Base-by-base conservation (phyloP, 371 early-diverging fungal genomes). In the Mortierella sp. region DNA sequence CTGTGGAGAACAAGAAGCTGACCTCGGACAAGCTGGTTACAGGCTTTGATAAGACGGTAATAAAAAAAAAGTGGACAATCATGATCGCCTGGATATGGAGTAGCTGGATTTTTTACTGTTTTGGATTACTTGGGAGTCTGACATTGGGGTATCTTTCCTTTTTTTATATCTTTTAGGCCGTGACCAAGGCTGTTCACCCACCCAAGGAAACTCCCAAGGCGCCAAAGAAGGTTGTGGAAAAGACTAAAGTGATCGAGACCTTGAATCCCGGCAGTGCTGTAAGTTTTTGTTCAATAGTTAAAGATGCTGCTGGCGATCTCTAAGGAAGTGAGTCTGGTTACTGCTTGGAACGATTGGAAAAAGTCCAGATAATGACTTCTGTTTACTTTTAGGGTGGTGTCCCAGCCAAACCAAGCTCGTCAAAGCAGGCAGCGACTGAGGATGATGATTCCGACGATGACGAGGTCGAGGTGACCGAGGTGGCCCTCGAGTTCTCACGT, bases 21-120 rank as follows among this genome's bases (percentile, higher is more conserved):
- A 91, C 94, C 3, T 85, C 87, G 5, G 96, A 96, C 63, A 90
- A 93, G 32, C 86, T 96, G 60, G 83, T 85, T 24, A 85, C 88
- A 19, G 89, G 93, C 8, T 90, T 92, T 58, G 86, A 86, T 69
- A 89, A 90, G 56, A 93, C 93, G 17, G 90, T 91, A 80, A 69
- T n/a, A n/a, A n/a, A n/a, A n/a, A n/a, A n/a, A n/a, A n/a, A n/a
- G n/a, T n/a, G n/a, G n/a, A n/a, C n/a, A n/a, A n/a, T n/a, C n/a
- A n/a, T n/a, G n/a, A 80, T 51, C 34, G 19, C 37, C 6, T 46
- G 34, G 37, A n/a, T 4, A 15, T 31, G 1, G 8, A 60, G 1
- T 15, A 39, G 15, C 17, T n/a, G 50, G 15, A n/a, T 14, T 8
- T 23, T 23, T 34, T 9, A n/a, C 27, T 28, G 12, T n/a, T 3